Evolutionary conservation across 352 stramenopile genomes (phyloP).

Genomic region (Phytophthora chlamydospora): DNA sequence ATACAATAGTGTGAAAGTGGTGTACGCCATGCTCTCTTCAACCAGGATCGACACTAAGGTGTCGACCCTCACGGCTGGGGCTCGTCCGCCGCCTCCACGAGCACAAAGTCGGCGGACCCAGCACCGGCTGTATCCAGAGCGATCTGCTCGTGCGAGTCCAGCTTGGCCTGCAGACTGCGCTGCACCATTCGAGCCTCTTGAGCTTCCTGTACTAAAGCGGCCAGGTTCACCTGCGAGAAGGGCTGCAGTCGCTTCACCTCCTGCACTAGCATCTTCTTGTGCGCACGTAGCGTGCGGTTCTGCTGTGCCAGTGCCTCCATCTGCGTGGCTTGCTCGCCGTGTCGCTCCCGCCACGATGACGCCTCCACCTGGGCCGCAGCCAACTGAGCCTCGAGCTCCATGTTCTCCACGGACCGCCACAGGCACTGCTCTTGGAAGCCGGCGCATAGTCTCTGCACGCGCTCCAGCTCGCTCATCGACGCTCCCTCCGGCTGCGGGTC

Average conservation of each 20-base stretch:
- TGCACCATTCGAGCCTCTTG: conserved; percentile 81
- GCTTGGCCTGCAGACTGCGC: conserved; percentile 58
- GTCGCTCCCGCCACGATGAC: conserved; percentile 35
- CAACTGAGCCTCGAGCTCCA: conserved; percentile 59
- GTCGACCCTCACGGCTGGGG: not conserved
- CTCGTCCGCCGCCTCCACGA: conserved; percentile 32
- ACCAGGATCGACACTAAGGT: too few relatives aligned
- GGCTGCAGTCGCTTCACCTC: conserved; percentile 76
- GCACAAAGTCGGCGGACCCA: conserved; percentile 31
- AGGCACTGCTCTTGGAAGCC: conserved; percentile 81
- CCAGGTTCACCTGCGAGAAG: conserved; percentile 69
- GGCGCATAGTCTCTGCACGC: conserved; percentile 53
- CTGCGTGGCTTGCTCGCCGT: conserved; percentile 28
- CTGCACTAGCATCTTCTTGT: conserved; percentile 68
- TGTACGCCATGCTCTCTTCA: not conserved
- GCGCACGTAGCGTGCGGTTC: conserved; percentile 46
- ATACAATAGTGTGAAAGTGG: not conserved
- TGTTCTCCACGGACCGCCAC: conserved; percentile 73
- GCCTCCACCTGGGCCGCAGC: conserved; percentile 36
- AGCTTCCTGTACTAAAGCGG: conserved; percentile 66
- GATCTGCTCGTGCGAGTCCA: conserved; percentile 34
- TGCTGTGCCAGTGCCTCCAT: conserved; percentile 33
- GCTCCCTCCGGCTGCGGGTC: conserved; percentile 15
- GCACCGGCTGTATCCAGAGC: not conserved
- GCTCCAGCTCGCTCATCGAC: conserved; percentile 44